Base-by-base conservation (phyloP, 805 yeast genomes). In the Dipodascopsis tothii region DNA sequence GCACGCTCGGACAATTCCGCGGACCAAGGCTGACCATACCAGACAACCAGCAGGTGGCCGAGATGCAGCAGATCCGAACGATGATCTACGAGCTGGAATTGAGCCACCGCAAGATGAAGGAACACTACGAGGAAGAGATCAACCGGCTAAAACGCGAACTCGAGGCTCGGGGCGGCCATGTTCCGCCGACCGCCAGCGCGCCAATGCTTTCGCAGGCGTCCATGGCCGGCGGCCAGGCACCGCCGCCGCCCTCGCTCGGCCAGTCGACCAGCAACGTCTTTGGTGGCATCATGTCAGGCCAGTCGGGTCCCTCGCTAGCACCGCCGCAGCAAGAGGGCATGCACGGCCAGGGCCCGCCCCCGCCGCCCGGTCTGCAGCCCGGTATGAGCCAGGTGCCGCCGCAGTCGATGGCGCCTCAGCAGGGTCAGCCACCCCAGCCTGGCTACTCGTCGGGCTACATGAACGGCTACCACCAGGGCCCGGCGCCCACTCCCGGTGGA, bases 61-160 rank as follows among this genome's bases (percentile, higher is more conserved):
- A 92, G 65, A 80, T 90, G 76, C 88, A 87, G 61, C 94, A 84
- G 62, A 87, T 90, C 46, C 77, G 96, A 59, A 94, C 87, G 60
- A 85, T 95, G 7, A 95, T 90, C 22, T 87, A 81, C 60, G 97
- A 92, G 62, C 74, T 90, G 58, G 96, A 90, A 64, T 76, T 81
- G 74, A 90, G 95, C 33, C 97, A 90, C 69, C 75, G 95, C 56
- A 84, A 85, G 61, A 84, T 92, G 75, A 88, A 90, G 67, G 96
- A 90, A 60, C 87, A 88, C 37, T 92, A 90, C 66, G 96, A 90
- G 64, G 95, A 84, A 58, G 97, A 90, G 66, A 83, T 92, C 44
- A 70, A 77, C 60, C 73, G 92, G 55, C 73, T 90, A 64, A 87
- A 90, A 64, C 78, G 80, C 51, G 95, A 87, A 62, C 72, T 90